These are phyloP conservation scores for Quercus aquifolioides DNA, from an alignment of 306 rosid species.

Conservation along the genomic window DNA sequence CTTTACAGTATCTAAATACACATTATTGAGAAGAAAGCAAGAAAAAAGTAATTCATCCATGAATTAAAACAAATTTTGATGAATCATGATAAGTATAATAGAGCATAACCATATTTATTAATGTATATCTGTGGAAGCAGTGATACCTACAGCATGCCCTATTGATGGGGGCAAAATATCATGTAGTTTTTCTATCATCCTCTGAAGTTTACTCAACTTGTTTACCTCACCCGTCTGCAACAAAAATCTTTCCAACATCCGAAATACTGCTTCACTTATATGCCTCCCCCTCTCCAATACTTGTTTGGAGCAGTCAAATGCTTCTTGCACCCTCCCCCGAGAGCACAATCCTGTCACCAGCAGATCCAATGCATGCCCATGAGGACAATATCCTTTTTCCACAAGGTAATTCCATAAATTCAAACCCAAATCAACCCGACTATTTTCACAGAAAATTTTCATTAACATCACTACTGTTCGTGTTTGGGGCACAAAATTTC, in stretches of 20 bases:
- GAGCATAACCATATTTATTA: neutral
- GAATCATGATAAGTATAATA: neutral
- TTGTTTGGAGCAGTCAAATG: constrained; percentile 74
- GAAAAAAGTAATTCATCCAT: neutral
- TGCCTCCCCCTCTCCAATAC: constrained; percentile 81
- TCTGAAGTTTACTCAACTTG: constrained; percentile 56
- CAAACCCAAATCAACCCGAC: constrained; percentile 59
- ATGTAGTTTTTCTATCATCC: constrained; percentile 56
- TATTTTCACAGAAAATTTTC: constrained; percentile 69
- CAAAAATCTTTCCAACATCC: constrained; percentile 63
- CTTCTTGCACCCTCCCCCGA: constrained; percentile 51
- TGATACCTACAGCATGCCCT: constrained; percentile 40
- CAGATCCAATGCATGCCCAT: constrained; percentile 76
- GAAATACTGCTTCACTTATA: constrained; percentile 61
- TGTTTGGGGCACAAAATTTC: constrained; percentile 62
- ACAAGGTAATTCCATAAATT: constrained; percentile 64
- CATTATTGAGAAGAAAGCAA: neutral
- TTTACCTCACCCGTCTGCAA: constrained; percentile 39
- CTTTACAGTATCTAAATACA: neutral
- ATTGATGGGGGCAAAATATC: constrained; percentile 51
- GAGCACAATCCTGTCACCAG: constrained; percentile 80
- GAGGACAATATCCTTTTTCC: constrained; percentile 84
- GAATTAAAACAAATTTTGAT: neutral
- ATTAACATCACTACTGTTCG: constrained; percentile 68
- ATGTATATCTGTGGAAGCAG: constrained; percentile 9